Evolutionary conservation across 352 stramenopile species (phyloP), one percentile per base, ranked within the genome.

Genomic region (Poterioochromonas sp.): DNA sequence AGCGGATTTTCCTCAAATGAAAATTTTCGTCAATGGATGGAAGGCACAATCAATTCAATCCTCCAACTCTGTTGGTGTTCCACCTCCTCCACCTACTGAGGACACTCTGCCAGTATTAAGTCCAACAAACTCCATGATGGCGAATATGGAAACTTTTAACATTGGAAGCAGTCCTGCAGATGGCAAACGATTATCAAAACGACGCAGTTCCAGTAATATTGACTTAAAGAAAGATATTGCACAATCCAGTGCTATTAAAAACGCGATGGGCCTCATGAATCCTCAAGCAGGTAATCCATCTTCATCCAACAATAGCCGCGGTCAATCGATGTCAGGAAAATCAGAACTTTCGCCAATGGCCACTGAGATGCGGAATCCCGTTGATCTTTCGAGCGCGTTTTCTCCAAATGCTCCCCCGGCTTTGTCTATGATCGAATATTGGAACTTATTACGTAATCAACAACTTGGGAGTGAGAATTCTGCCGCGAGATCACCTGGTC

Each of bases 391-490:
- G 15, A 58, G 47, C 47, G 15, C 15, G 15, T 26, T 26, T 26
- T 26, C 15, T 26, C 15, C 15, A 15, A 58, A 58, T 26, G 47
- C 47, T 26, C 15, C 26, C 15, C 26, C 47, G 15, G 47, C 26
- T 26, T 26, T 58, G 15, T 68, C 58, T 15, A 37, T 68, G 58
- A 29, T 68, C 5, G 12, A 68, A 15, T 68, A 68, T 68, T 68
- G 58, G 58, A 5, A 37, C 5, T 39, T 35, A 18, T 39, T 68
- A 39, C 26, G 26, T 15, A 35, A 11, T 32, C 5, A 18, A 39
- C 58, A 68, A 35, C 44, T 20, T 53, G 44, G 8, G 44, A 53
- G 20, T 53, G 44, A 20, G n/a, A 15, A 58, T 15, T 58, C 47
- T 15, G 15, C 26, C 47, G 5, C 58, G 5, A 39, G 26, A 26